phyloP scores from a whole-genome alignment of 768 basidiomycete species.

The Podaxis carcinomalis region DNA sequence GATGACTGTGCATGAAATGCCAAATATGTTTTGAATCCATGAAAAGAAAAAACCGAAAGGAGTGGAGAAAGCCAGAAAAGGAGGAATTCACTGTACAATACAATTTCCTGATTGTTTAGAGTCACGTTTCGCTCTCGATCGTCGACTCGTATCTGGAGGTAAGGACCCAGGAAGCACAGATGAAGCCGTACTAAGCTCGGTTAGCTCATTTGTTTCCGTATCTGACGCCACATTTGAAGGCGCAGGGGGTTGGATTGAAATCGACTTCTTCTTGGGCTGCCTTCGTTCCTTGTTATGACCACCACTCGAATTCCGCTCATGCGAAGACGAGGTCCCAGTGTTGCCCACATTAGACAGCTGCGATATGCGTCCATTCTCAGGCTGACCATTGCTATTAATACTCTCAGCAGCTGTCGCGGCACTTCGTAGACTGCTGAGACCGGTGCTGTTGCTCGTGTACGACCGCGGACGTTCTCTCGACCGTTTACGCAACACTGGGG shows the following conservation, averaged over 20 bases:
- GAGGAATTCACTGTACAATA: conserved; percentile 37
- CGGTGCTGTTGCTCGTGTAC: conserved; percentile 54
- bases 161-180: conserved; percentile 32
- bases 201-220: conserved; percentile 16
- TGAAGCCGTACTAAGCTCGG: conserved; percentile 16
- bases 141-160: conserved; percentile 26
- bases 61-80: conserved; percentile 4
- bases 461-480: conserved; percentile 50
- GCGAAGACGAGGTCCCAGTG: conserved; percentile 5
- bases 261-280: background rate
- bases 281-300: background rate
- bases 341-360: conserved; percentile 12
- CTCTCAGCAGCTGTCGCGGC: conserved; percentile 48
- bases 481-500: conserved; percentile 26
- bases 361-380: conserved; percentile 10
- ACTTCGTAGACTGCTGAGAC: conserved; percentile 56
- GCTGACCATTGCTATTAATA: conserved; percentile 24
- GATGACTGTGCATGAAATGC: background rate
- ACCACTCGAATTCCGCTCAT: background rate
- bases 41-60: conserved; percentile 1
- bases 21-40: conserved; percentile 4
- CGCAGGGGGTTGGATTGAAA: background rate
- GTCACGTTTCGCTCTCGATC: conserved; percentile 37
- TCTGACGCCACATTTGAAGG: conserved; percentile 21
- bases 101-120: conserved; percentile 38